Evolutionary conservation across 768 basidiomycete genomes (phyloP), one percentile per base, ranked within the genome.

Genomic region (Lentinula sp.): DNA sequence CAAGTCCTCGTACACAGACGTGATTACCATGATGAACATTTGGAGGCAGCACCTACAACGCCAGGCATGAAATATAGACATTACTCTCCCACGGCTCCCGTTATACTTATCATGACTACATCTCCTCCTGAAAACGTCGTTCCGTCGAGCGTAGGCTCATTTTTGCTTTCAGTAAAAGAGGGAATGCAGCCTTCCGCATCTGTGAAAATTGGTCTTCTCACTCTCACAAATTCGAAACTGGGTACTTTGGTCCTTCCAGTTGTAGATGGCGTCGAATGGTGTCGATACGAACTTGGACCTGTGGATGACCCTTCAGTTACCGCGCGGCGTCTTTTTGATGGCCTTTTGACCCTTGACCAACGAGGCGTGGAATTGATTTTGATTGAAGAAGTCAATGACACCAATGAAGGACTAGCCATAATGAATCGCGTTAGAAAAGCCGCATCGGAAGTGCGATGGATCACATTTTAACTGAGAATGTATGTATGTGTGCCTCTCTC

Each of bases 21-120:
- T 11, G 92, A 96, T 71, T 95, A 87, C 68, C 66, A 74, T 35
- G 90, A 91, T 67, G 77, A 83, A 42, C 72, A 71, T n/a, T 76
- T 90, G 61, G 91, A 93, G 70, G 77, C 78, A 42, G 83, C 86
- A 0, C 97, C 97, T 8, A 94, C 93, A 7, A 98, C 97, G 0
- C 97, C 97, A 2, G 97, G 97, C 35, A 97, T 98, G 95, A 99
- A 99, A 75, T 99, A 99, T 72, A 84, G 89, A 55, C 97, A 99
- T 74, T 99, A 99, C 71, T 90, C 95, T 23, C 97, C 97, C 2
- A 77, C 87, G 1, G 87, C 95, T 4, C 93, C 94, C 2, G 91
- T 98, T 34, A 84, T 83, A 21, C 81, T 98, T 5, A 75, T 94
- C 42, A 79, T 82, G 63, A 84, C 85, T 3, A 65, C 73, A 4